Conservation (phyloP, 257 asterid genomes). For the Paulownia fortunei region DNA sequence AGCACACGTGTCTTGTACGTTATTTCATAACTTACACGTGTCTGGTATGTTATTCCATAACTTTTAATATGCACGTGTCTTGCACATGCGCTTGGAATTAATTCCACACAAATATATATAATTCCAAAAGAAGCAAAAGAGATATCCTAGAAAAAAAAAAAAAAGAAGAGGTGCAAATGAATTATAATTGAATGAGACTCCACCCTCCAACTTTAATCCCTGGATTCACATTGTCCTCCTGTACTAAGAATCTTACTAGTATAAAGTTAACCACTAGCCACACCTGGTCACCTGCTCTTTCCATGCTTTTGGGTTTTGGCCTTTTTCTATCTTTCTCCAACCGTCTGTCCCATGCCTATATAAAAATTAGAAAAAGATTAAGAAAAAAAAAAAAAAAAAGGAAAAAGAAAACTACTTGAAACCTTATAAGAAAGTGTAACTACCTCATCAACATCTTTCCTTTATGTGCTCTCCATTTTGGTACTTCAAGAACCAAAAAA, state of each 20-base stretch:
- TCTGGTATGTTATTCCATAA: no score
- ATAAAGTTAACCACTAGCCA: conserved; percentile 54
- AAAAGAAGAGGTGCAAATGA: conserved; percentile 22
- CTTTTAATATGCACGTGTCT: no score
- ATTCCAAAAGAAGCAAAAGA: neutral
- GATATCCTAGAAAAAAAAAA: neutral
- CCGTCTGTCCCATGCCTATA: conserved; percentile 59
- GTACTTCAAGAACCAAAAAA: conserved; percentile 34
- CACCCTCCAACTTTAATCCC: conserved; percentile 38
- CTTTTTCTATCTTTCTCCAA: conserved; percentile 68
- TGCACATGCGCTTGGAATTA: neutral
- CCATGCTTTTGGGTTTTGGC: conserved; percentile 78
- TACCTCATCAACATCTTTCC: conserved; percentile 54
- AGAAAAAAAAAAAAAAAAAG: no score
- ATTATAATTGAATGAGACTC: conserved; percentile 41
- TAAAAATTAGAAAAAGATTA: conserved; percentile 34
- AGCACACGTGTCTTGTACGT: no score
- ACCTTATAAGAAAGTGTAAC: conserved; percentile 52
- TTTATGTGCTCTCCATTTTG: conserved; percentile 48
- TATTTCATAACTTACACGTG: no score
- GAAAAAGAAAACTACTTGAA: conserved; percentile 40
- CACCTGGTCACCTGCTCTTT: no score
- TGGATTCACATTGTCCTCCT: conserved; percentile 59
- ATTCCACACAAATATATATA: no score
- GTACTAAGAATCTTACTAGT: conserved; percentile 63